phyloP scores from a whole-genome alignment of 352 stramenopile species.

The Blastocystis sp. region DNA sequence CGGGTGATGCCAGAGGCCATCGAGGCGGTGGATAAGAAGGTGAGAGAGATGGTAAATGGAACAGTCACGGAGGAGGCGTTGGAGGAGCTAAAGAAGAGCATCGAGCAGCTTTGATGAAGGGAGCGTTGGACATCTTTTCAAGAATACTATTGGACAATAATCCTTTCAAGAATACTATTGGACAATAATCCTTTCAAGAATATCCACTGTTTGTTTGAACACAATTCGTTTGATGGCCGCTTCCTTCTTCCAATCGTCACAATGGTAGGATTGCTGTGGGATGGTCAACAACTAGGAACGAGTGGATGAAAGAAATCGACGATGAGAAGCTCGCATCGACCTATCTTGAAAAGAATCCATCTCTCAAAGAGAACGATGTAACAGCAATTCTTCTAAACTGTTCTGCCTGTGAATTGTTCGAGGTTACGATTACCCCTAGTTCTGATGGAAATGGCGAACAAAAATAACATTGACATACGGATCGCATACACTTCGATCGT shows the following conservation, averaged over 20 bases:
- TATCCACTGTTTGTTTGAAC: constrained; percentile 13
- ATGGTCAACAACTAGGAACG: not conserved
- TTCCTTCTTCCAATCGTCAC: constrained; percentile 16
- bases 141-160: too few species aligned
- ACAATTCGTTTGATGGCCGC: not conserved
- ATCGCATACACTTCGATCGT: constrained; percentile 1
- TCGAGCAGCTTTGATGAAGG: not conserved
- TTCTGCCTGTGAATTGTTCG: not conserved
- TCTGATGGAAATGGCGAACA: constrained; percentile 50
- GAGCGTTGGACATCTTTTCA: too few species aligned
- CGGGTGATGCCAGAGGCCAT: not conserved
- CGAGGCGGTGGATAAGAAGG: not conserved
- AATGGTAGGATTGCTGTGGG: not conserved
- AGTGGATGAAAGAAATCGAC: constrained; percentile 6
- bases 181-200: too few species aligned
- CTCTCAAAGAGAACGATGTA: not conserved
- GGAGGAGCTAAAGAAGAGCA: not conserved
- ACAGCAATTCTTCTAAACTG: not conserved
- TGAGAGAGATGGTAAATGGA: not conserved
- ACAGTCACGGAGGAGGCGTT: not conserved
- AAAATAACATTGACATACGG: not conserved
- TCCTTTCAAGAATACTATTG: too few species aligned
- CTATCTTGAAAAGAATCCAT: not conserved
- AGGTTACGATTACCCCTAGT: not conserved
- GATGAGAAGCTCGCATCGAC: not conserved